Evolutionary conservation across 352 stramenopile species (phyloP).

Genomic region (Phytophthora sp.): DNA sequence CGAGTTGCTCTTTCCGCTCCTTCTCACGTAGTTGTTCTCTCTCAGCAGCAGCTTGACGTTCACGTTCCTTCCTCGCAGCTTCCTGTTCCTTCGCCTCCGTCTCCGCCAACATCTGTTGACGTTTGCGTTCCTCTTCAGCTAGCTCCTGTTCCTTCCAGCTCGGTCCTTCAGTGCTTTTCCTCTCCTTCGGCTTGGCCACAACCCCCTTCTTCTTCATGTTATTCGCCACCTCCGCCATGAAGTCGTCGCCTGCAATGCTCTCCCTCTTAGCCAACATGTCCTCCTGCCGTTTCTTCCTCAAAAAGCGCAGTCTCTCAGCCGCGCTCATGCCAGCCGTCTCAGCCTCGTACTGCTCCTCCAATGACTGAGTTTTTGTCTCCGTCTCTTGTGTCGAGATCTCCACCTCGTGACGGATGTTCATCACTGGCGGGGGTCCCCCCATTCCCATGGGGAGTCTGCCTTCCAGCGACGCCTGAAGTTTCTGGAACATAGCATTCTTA

Average conservation of each 20-base stretch:
- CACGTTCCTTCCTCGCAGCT: constrained; percentile 26
- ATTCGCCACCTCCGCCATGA: constrained; percentile 66
- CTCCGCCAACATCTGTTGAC: constrained; percentile 37
- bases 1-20: constrained; percentile 29
- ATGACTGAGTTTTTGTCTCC: constrained; percentile 7
- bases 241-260: constrained; percentile 57
- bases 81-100: constrained; percentile 34
- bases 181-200: constrained; percentile 11
- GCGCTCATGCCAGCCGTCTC: constrained; percentile 69
- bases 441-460: constrained; percentile 40
- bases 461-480: constrained; percentile 65
- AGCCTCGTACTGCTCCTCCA: constrained; percentile 56
- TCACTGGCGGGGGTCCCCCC: constrained; percentile 34
- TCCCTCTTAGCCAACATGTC: constrained; percentile 57
- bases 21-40: constrained; percentile 29
- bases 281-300: constrained; percentile 67
- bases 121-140: constrained; percentile 41
- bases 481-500: constrained; percentile 50
- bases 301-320: constrained; percentile 63
- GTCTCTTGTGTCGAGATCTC: background rate
- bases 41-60: constrained; percentile 33
- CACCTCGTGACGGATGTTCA: constrained; percentile 29
- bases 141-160: constrained; percentile 44
- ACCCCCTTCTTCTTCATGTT: constrained; percentile 79
- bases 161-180: constrained; percentile 3